Evolutionary conservation across 176 grass and related monocot genomes (phyloP), one percentile per base, ranked within the genome.

Genomic region (Ampelocalamus luodianensis): DNA sequence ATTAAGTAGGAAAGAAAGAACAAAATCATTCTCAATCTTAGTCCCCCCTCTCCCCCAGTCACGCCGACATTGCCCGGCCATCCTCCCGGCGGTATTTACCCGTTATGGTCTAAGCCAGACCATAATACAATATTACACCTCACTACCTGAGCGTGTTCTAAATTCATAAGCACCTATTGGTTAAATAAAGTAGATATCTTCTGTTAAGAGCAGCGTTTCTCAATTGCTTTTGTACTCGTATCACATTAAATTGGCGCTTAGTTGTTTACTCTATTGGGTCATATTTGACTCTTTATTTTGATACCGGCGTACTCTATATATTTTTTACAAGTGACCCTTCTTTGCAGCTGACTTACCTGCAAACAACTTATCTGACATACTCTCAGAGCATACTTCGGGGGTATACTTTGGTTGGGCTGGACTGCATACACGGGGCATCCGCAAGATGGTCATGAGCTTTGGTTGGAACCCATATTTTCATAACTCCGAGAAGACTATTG

Each of bases 381-480:
- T 39, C 85, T 88, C 76, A 0, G 86, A 92, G n/a, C 86, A 92
- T 39, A 6, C 38, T 39, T 81, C 9, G 42, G 42, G 42, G 8
- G 42, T 44, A 44, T 44, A 44, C 42, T 10, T 43, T 43, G 42
- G 42, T 10, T 43, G 42, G 42, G 42, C 42, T 43, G 42, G 42
- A 43, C 42, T 43, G 42, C 42, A 8, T 43, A 43, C 42, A 43
- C 1, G 36, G 71, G 90, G 86, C 38, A 55, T 86, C 72, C 88
- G 73, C 71, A 88, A 88, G 77, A 92, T 86, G 90, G 90, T 86
- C 71, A 92, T 92, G 86, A 92, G 86, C 71, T 88, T 92, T 27
- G 90, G 90, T 68, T 92, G 90, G 90, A 91, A 91, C 85, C 85
- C 86, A 9, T 91, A 88, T 79, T 91, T 91, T 58, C 69, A 91